Conservation (phyloP, 169 alveolate species). For the Plasmodium vivax region DNA sequence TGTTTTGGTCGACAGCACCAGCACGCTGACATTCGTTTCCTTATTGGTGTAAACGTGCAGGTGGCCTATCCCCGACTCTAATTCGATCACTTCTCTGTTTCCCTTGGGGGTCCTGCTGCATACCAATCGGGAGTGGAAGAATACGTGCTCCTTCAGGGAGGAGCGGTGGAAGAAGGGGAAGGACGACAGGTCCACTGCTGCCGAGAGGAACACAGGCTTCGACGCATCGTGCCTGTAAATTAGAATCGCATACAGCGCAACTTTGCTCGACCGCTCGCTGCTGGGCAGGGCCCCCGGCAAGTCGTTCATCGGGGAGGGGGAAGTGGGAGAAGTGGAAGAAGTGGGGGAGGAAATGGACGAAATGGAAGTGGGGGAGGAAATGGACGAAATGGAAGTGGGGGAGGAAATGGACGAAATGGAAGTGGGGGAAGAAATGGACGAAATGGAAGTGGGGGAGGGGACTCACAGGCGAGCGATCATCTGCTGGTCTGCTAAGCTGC, state of each 20-base stretch:
- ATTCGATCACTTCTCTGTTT: slow-evolving; percentile 88
- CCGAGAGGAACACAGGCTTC: slow-evolving; percentile 45
- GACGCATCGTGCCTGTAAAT: slow-evolving; percentile 51
- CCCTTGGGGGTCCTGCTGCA: slow-evolving; percentile 90
- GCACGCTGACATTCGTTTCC: slow-evolving; percentile 40
- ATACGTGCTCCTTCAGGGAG: slow-evolving; percentile 84
- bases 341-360: not conserved
- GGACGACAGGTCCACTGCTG: slow-evolving; percentile 63
- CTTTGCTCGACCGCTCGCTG: slow-evolving; percentile 43
- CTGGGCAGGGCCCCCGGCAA: slow-evolving; percentile 19
- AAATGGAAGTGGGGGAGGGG: not conserved
- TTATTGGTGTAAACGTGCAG: slow-evolving; percentile 77
- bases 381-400: too few relatives aligned
- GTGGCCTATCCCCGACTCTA: slow-evolving; percentile 88
- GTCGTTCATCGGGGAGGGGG: slow-evolving; percentile 5
- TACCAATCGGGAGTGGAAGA: slow-evolving; percentile 85
- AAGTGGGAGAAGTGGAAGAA: too few relatives aligned
- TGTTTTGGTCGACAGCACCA: slow-evolving; percentile 81
- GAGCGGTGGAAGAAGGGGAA: slow-evolving; percentile 83
- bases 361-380: too few relatives aligned
- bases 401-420: not conserved
- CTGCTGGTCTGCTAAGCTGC: not conserved
- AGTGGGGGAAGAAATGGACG: not conserved
- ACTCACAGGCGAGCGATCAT: not conserved
- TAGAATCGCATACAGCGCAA: slow-evolving; percentile 47